Conservation (phyloP, 768 basidiomycete genomes). For the Candolleomyces efflorescens region DNA sequence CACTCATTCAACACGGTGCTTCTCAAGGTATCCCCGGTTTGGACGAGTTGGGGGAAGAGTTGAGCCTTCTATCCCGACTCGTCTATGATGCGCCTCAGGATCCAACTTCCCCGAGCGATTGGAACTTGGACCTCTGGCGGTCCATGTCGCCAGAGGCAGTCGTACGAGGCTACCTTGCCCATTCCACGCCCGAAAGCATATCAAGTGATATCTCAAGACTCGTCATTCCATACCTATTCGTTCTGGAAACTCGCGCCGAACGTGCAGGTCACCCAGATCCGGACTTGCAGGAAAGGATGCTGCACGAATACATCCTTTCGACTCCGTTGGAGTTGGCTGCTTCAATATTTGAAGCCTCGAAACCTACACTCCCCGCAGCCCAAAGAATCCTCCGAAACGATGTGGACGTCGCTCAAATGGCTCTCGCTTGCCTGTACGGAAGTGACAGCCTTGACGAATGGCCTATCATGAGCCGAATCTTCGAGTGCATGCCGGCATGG, state of each 20-base stretch:
- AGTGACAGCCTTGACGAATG: slow-evolving; percentile 67
- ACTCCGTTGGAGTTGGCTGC: slow-evolving; percentile 65
- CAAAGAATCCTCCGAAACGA: slow-evolving; percentile 79
- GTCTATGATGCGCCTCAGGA: slow-evolving; percentile 75
- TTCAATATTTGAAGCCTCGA: slow-evolving; percentile 85
- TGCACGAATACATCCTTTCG: slow-evolving; percentile 69
- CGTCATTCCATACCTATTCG: slow-evolving; percentile 90
- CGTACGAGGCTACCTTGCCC: slow-evolving; percentile 69
- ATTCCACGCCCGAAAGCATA: slow-evolving; percentile 65
- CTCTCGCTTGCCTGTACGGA: slow-evolving; percentile 87
- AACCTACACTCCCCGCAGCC: slow-evolving; percentile 71
- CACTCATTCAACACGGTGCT: slow-evolving; percentile 80
- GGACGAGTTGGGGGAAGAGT: slow-evolving; percentile 87
- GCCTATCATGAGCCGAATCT: slow-evolving; percentile 85
- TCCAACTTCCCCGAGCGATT: slow-evolving; percentile 48
- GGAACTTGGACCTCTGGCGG: slow-evolving; percentile 75
- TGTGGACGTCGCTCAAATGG: slow-evolving; percentile 79
- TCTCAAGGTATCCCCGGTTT: slow-evolving; percentile 73
- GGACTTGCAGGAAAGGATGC: slow-evolving; percentile 53
- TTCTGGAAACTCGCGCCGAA: slow-evolving; percentile 85
- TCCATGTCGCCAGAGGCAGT: slow-evolving; percentile 60
- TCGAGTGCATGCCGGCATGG: slow-evolving; percentile 97
- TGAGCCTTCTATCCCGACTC: slow-evolving; percentile 79
- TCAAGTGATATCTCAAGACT: slow-evolving; percentile 67
- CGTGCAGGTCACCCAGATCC: slow-evolving; percentile 71